Conservation (phyloP, 345 rosid species). For the Arabis hirsuta region DNA sequence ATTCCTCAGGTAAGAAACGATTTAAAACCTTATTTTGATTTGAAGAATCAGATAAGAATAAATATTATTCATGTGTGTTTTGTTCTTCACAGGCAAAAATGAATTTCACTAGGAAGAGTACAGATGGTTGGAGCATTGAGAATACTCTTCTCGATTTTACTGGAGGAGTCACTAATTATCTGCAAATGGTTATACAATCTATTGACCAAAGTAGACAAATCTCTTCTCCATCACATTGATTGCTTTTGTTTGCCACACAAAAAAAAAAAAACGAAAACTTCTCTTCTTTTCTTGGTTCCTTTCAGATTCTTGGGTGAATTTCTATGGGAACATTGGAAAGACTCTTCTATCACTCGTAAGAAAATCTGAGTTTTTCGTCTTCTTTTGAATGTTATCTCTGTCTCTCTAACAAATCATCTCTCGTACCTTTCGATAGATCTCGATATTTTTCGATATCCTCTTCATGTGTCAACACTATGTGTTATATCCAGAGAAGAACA, state of each 20-base stretch:
- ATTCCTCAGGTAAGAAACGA: conserved; percentile 73
- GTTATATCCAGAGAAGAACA: conserved; percentile 62
- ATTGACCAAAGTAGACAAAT: conserved; percentile 72
- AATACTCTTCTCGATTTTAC: conserved; percentile 81
- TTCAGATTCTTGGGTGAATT: conserved; percentile 95
- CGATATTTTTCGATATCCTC: conserved; percentile 74
- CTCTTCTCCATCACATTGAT: conserved; percentile 18
- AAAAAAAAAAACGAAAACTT: neutral
- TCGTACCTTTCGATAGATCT: conserved; percentile 53
- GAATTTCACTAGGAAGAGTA: conserved; percentile 87
- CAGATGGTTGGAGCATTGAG: conserved; percentile 91
- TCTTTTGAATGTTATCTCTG: neutral
- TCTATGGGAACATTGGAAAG: conserved; percentile 94
- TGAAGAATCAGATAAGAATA: neutral
- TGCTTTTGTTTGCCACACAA: conserved; percentile 11
- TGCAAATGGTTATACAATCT: conserved; percentile 79
- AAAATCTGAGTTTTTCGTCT: neutral
- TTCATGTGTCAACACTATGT: conserved; percentile 89
- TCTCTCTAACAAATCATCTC: conserved; percentile 17
- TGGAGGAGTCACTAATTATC: conserved; percentile 73
- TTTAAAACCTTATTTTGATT: neutral
- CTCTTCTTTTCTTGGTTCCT: neutral
- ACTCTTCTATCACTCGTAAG: conserved; percentile 79
- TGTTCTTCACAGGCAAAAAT: conserved; percentile 60
- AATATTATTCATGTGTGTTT: neutral